These are phyloP conservation scores for Phytophthora colocasiae DNA, from an alignment of 352 stramenopile species.

Conservation along the genomic window DNA sequence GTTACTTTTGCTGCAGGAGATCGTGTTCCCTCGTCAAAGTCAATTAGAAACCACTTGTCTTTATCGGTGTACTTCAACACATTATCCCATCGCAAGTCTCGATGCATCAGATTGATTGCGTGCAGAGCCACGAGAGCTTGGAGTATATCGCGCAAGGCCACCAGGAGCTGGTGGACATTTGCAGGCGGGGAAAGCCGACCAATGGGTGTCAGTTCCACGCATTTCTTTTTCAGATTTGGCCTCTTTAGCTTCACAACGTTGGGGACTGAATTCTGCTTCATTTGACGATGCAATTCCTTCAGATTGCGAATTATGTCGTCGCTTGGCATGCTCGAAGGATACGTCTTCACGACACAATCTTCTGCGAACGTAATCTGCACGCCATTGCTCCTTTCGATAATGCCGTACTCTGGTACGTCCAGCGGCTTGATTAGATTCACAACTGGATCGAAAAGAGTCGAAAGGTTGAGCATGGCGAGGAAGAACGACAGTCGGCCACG, in stretches of 20 bases:
- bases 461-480: constrained; percentile 39
- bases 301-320: constrained; percentile 17
- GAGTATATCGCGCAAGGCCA: constrained; percentile 21
- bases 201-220: constrained; percentile 15
- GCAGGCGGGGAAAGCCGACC: background rate
- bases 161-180: constrained; percentile 13
- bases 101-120: constrained; percentile 27
- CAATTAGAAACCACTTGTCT: constrained; percentile 22
- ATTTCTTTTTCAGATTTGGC: constrained; percentile 13
- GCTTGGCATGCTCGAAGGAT: constrained; percentile 17
- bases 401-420: constrained; percentile 8
- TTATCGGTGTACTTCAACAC: constrained; percentile 21
- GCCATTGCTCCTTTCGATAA: constrained; percentile 10
- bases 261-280: constrained; percentile 11
- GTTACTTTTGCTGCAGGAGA: constrained; percentile 2
- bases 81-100: constrained; percentile 27
- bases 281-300: constrained; percentile 15
- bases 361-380: constrained; percentile 20
- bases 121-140: constrained; percentile 23
- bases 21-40: constrained; percentile 19
- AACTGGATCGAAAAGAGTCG: constrained; percentile 29
- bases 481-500: constrained; percentile 27
- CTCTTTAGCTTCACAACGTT: constrained; percentile 23
- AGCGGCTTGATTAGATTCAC: constrained; percentile 12
- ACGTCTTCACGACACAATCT: constrained; percentile 26